phyloP scores from a whole-genome alignment of 2,329 filamentous ascomycete genomes.

The Paecilomyces formosus region DNA sequence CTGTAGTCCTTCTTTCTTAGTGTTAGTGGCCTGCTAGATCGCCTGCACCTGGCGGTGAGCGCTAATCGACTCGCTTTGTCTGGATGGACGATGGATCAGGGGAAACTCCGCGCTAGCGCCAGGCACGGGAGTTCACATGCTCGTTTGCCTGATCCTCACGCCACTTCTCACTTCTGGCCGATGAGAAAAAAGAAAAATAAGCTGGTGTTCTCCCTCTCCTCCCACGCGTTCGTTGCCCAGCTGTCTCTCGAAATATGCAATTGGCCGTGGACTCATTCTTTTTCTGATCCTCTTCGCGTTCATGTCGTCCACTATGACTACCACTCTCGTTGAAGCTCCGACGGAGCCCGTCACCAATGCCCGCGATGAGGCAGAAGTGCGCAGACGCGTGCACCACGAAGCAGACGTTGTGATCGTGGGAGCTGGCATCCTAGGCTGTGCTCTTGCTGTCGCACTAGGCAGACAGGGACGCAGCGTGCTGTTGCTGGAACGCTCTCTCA shows the following conservation, averaged over 20 bases:
- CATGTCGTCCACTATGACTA: constrained; percentile 17
- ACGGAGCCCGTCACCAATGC: constrained; percentile 10
- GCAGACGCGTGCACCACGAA: constrained; percentile 50
- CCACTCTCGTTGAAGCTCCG: constrained; percentile 8
- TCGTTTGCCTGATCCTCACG: not conserved
- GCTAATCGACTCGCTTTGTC: not conserved
- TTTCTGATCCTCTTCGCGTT: not conserved
- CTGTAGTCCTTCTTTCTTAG: not conserved
- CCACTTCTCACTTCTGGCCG: not conserved
- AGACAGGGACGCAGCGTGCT: constrained; percentile 87
- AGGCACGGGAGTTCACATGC: not conserved
- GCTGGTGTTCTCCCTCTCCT: not conserved
- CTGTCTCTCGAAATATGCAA: not conserved
- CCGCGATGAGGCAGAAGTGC: constrained; percentile 30
- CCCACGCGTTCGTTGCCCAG: not conserved
- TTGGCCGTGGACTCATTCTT: not conserved
- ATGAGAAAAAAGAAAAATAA: not conserved
- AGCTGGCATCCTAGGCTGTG: constrained; percentile 83
- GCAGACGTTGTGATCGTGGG: constrained; percentile 86
- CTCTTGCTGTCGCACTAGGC: constrained; percentile 73
- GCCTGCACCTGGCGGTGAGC: not conserved
- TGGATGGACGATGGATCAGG: not conserved
- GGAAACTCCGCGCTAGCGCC: not conserved
- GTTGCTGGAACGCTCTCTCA: constrained; percentile 78
- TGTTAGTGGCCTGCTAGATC: not conserved